Base-by-base conservation (phyloP, 2,329 filamentous ascomycete genomes). In the Parastagonospora nodorum region DNA sequence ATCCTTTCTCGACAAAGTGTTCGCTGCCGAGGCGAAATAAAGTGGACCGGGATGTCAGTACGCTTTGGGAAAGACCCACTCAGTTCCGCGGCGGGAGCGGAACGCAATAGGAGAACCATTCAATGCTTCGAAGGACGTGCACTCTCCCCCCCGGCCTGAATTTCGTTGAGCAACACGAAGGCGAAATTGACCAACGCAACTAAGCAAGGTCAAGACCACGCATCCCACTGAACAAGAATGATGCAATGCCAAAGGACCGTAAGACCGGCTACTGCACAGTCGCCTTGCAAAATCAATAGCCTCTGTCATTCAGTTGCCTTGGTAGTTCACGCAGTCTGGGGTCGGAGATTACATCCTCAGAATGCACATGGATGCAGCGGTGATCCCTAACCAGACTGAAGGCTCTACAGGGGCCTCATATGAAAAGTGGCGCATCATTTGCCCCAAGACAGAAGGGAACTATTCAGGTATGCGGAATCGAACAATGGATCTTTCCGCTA, bases 21-120 rank as follows among this genome's bases (percentile, higher is more conserved):
- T 19, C 12, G 15, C 35, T 16, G 12, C 6, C 19, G 19, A 24
- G 19, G 19, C 5, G 19, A 3, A 24, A 24, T 24, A 24, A 24
- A 24, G n/a, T 30, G 41, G 41, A 30, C 33, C 41, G 41, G 29
- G 14, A 33, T 33, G 29, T 42, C 15, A 9, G 28, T 15, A 28
- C 28, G 27, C 9, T 30, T 42, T 11, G 10, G 39, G 39, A 14
- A 42, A 42, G 39, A 11, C 27, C 27, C 27, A 15, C n/a, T 10
- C 14, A 8, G 5, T 15, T 11, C 16, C n/a, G 19, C 50, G 49
- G 49, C 55, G 55, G 55, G 48, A 35, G 47, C 51, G 49, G 49
- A 45, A 51, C 51, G 49, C 48, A 52, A 55, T 55, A 39, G 41
- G 51, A 45, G 45, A 52, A 48, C 45, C 45, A 48, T 46, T 38